Percentiles rank a stretch among this genome's conserved stretches.
Evolutionary conservation across 257 asterid species (phyloP).

Genomic region (Fraxinus anomala): DNA sequence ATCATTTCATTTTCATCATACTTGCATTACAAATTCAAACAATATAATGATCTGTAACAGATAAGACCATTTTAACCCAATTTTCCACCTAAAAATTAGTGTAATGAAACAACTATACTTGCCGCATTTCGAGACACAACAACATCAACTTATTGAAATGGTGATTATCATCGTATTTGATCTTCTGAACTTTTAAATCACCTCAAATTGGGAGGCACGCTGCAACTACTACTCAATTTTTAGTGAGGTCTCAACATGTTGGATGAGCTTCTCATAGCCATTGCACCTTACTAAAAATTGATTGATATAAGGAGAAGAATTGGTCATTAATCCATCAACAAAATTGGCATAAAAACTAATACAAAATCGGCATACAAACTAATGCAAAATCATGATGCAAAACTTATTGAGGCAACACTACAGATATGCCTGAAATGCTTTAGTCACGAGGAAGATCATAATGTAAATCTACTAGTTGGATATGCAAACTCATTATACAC

Average conservation of each 20-base stretch:
- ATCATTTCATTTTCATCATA: constrained; percentile 6
- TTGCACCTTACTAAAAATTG: constrained; percentile 78
- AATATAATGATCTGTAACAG: background rate
- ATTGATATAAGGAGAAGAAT: constrained; percentile 1
- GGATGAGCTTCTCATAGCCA: background rate
- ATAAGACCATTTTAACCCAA: background rate
- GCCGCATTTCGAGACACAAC: constrained; percentile 24
- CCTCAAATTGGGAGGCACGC: constrained; percentile 20
- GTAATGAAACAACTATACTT: constrained; percentile 23
- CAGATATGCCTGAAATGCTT: too few relatives aligned
- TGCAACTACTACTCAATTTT: constrained; percentile 20
- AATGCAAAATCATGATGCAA: background rate
- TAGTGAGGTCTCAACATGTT: too few relatives aligned
- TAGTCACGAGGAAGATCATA: too few relatives aligned
- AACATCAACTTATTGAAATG: background rate
- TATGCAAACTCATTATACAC: too few relatives aligned
- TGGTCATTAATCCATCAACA: background rate
- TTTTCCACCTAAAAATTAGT: background rate
- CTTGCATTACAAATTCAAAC: constrained; percentile 18
- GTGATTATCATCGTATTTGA: constrained; percentile 11
- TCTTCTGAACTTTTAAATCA: constrained; percentile 20
- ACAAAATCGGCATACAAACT: background rate
- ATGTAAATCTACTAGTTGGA: too few relatives aligned
- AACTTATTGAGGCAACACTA: background rate
- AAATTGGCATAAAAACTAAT: constrained; percentile 7